phyloP scores from a whole-genome alignment of 306 rosid genomes.

The Pyrus betulifolia region DNA sequence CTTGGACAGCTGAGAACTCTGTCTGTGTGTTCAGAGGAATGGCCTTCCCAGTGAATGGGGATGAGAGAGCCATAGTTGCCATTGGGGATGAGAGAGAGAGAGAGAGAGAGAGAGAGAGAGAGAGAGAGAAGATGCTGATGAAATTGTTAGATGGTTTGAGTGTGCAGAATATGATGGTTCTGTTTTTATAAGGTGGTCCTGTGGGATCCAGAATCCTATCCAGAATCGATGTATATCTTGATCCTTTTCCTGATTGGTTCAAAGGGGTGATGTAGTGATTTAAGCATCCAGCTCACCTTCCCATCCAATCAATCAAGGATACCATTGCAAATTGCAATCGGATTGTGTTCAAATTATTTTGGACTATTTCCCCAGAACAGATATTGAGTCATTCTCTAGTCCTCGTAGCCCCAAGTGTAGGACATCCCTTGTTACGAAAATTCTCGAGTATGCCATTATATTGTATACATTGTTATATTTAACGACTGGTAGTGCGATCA shows the following conservation, averaged over 20 bases:
- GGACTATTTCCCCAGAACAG: neutral
- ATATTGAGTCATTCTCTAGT: neutral
- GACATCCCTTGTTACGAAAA: no score
- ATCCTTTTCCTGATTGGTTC: slow-evolving; percentile 9
- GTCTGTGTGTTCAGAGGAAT: slow-evolving; percentile 15
- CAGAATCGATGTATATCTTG: slow-evolving; percentile 1
- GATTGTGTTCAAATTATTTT: neutral
- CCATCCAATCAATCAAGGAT: neutral
- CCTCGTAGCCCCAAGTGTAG: neutral
- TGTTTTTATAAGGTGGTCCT: neutral
- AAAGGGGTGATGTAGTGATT: neutral
- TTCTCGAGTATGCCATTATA: neutral
- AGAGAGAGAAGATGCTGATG: neutral
- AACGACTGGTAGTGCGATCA: no score
- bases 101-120: neutral
- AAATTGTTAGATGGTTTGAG: neutral
- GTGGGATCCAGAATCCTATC: slow-evolving; percentile 6
- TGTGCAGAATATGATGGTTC: neutral
- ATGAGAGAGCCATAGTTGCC: slow-evolving; percentile 34
- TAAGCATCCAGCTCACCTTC: neutral
- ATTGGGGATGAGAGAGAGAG: neutral
- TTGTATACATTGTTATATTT: no score
- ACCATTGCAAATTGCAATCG: neutral
- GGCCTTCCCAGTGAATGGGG: slow-evolving; percentile 25
- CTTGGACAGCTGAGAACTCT: slow-evolving; percentile 5